Percentiles rank a stretch among this genome's conserved stretches.
phyloP scores from a whole-genome alignment of 352 stramenopile genomes.

The Plasmopara muralis region DNA sequence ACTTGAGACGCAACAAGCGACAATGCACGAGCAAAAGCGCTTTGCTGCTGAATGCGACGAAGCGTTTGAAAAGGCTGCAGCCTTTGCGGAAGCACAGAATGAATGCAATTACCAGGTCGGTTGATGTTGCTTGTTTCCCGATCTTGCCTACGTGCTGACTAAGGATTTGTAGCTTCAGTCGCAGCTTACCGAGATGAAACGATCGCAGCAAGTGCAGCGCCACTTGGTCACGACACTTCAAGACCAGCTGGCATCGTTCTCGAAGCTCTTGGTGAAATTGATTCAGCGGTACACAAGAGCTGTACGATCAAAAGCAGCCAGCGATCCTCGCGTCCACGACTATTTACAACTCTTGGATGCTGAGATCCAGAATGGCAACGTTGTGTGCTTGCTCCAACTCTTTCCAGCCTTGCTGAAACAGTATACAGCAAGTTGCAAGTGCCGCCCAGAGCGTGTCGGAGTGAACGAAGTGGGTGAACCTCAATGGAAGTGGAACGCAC shows the following conservation, averaged over 20 bases:
- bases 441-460: background rate
- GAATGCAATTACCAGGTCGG: slow-evolving; percentile 28
- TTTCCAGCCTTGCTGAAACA: slow-evolving; percentile 48
- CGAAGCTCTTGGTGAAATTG: slow-evolving; percentile 12
- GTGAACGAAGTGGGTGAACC: background rate
- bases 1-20: slow-evolving; percentile 13
- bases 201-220: slow-evolving; percentile 10
- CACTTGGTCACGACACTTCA: slow-evolving; percentile 11
- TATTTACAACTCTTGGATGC: slow-evolving; percentile 12
- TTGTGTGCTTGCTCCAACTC: slow-evolving; percentile 39
- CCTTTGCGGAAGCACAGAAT: slow-evolving; percentile 33
- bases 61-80: slow-evolving; percentile 21
- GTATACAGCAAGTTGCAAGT: slow-evolving; percentile 18
- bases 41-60: slow-evolving; percentile 15
- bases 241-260: slow-evolving; percentile 11
- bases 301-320: slow-evolving; percentile 12
- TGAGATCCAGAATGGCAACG: slow-evolving; percentile 26
- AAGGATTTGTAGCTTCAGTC: slow-evolving; percentile 9
- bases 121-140: background rate
- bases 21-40: slow-evolving; percentile 10
- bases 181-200: slow-evolving; percentile 15
- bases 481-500: background rate
- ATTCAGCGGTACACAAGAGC: slow-evolving; percentile 16
- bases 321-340: slow-evolving; percentile 13
- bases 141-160: background rate